Evolutionary conservation across 2,329 filamentous ascomycete species (phyloP).

Genomic region (Lachnellula subtilissima): DNA sequence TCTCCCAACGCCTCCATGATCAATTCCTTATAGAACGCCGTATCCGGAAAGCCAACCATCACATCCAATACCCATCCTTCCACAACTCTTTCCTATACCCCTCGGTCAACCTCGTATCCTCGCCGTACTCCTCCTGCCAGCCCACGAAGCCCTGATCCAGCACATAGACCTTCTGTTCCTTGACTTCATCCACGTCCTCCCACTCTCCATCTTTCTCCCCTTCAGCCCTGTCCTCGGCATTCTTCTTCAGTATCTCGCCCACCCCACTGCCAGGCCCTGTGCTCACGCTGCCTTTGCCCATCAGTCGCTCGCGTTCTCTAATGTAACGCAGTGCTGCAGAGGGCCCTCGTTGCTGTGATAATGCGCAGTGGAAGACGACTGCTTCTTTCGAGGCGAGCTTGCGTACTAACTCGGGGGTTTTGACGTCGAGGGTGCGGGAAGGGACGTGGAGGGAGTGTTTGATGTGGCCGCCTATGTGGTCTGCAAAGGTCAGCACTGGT

Average conservation of each 20-base stretch:
- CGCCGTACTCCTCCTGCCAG: conserved; percentile 83
- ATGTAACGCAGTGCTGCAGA: conserved; percentile 77
- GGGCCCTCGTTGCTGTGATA: conserved; percentile 88
- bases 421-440: conserved; percentile 65
- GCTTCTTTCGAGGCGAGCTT: conserved; percentile 70
- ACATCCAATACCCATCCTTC: conserved; percentile 38
- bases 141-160: conserved; percentile 78
- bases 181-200: conserved; percentile 22
- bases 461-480: conserved; percentile 91
- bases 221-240: conserved; percentile 18
- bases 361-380: conserved; percentile 90
- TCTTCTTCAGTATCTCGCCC: conserved; percentile 28
- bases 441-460: conserved; percentile 71
- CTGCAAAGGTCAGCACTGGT: conserved; percentile 38
- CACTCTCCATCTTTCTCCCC: conserved; percentile 30
- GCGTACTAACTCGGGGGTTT: conserved; percentile 76
- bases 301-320: conserved; percentile 57
- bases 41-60: background rate
- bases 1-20: background rate
- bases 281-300: conserved; percentile 22
- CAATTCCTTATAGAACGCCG: too few relatives aligned
- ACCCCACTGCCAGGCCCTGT: conserved; percentile 17
- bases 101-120: conserved; percentile 76
- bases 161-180: conserved; percentile 69
- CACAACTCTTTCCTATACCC: conserved; percentile 81